A percentile compares a stretch with the other conserved stretches of the same genome.
Conservation (phyloP, 345 rosid genomes). For the Diplotaxis tenuifolia region DNA sequence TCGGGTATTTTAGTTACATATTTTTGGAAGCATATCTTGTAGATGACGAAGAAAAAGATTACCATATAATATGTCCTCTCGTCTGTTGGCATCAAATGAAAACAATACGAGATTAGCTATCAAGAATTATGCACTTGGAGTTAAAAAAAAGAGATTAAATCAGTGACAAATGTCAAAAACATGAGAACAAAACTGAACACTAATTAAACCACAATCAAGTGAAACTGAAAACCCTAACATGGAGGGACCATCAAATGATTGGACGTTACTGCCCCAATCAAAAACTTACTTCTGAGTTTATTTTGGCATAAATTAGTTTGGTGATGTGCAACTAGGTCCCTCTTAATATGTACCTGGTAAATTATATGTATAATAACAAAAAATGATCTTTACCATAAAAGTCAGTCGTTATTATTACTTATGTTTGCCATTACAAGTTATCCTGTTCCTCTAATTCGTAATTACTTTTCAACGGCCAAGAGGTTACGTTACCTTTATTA, state of each 20-base stretch:
- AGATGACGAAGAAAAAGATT: not conserved
- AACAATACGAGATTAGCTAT: not conserved
- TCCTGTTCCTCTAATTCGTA: slow-evolving; percentile 4
- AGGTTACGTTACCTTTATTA: slow-evolving; percentile 13
- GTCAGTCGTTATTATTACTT: slow-evolving; percentile 50
- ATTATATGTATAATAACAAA: not conserved
- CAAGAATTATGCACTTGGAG: not conserved
- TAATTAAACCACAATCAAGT: not conserved
- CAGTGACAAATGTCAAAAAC: not conserved
- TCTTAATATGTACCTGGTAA: slow-evolving; percentile 21
- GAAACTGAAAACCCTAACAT: not conserved
- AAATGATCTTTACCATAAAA: slow-evolving; percentile 41
- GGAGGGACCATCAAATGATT: not conserved
- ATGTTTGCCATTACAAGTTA: slow-evolving; percentile 67
- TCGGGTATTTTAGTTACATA: not conserved
- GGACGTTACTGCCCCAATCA: not conserved
- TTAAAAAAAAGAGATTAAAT: not conserved
- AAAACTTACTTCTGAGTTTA: slow-evolving; percentile 7
- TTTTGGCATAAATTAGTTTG: slow-evolving; percentile 26
- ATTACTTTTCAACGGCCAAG: slow-evolving; percentile 19
- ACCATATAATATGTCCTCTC: not conserved
- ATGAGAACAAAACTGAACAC: not conserved
- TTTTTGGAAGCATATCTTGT: not conserved
- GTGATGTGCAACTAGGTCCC: slow-evolving; percentile 39
- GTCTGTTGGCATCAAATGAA: not conserved